Conservation (phyloP, 2,329 filamentous ascomycete genomes). For the Colletotrichum filicis region DNA sequence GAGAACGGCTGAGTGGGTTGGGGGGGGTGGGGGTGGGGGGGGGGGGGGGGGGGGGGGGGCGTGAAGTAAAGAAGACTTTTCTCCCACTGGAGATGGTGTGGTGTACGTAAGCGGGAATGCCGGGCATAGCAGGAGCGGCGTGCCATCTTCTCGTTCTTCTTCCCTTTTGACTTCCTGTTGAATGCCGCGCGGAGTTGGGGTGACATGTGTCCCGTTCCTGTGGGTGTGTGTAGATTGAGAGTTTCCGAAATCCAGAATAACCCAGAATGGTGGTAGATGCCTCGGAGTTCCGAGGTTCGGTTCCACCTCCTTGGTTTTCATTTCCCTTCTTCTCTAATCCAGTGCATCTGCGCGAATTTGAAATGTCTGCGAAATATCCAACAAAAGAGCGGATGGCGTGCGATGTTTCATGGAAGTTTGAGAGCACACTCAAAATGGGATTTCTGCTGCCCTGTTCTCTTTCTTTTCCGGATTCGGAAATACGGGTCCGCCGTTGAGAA, state of each 20-base stretch:
- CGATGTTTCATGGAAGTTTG: background rate
- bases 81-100: background rate
- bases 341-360: no score
- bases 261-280: background rate
- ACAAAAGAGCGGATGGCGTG: no score
- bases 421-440: background rate
- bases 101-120: background rate
- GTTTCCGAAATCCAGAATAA: background rate
- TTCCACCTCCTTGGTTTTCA: no score
- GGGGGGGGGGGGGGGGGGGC: no score
- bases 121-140: background rate
- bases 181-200: background rate
- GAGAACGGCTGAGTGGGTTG: no score
- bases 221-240: background rate
- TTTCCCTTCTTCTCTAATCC: no score
- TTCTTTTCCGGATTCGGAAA: background rate
- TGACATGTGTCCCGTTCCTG: background rate
- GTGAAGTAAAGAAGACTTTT: background rate
- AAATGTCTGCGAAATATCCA: rapidly evolving
- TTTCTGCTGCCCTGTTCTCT: background rate
- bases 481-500: background rate
- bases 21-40: background rate
- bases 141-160: background rate
- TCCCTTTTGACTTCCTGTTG: background rate
- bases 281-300: background rate